Conservation (phyloP, 371 early-diverging fungal species). For the Syncephalastrum contaminatum region DNA sequence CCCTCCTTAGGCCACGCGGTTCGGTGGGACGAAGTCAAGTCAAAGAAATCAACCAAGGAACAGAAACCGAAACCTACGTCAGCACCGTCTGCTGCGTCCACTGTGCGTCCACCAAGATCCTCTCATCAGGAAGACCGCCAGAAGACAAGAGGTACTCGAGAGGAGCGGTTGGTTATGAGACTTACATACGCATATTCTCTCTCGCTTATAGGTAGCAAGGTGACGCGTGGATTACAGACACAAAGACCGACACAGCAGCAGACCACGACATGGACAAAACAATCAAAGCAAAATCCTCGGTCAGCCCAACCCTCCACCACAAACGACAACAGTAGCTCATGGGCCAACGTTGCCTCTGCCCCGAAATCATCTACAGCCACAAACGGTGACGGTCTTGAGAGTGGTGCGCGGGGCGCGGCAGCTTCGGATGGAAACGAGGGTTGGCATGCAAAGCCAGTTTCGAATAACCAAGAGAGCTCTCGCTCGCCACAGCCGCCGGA, state of each 20-base stretch:
- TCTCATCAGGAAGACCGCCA: no score
- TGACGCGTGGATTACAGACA: no score
- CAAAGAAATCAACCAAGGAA: conserved; percentile 65
- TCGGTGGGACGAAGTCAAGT: conserved; percentile 93
- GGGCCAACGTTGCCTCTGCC: conserved; percentile 44
- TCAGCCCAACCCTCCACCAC: no score
- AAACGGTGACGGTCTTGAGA: neutral
- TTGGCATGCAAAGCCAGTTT: conserved; percentile 7
- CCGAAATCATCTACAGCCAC: conserved; percentile 15
- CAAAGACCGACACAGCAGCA: no score
- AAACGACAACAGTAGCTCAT: conserved; percentile 24
- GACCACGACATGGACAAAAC: no score
- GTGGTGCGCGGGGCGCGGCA: conserved; percentile 19
- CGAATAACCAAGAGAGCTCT: conserved; percentile 1
- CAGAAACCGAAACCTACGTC: neutral
- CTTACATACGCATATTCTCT: no score
- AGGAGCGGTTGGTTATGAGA: no score
- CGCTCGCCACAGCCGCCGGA: conserved; percentile 12
- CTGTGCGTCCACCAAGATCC: no score
- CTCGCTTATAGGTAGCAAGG: no score
- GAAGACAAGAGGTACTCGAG: no score
- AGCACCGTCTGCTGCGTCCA: neutral
- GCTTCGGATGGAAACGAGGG: conserved; percentile 17
- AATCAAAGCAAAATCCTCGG: no score
- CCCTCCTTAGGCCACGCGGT: conserved; percentile 72